These are phyloP conservation scores for Ilyonectria sp. DNA, from an alignment of 2,329 filamentous ascomycete species.

Conservation along the genomic window DNA sequence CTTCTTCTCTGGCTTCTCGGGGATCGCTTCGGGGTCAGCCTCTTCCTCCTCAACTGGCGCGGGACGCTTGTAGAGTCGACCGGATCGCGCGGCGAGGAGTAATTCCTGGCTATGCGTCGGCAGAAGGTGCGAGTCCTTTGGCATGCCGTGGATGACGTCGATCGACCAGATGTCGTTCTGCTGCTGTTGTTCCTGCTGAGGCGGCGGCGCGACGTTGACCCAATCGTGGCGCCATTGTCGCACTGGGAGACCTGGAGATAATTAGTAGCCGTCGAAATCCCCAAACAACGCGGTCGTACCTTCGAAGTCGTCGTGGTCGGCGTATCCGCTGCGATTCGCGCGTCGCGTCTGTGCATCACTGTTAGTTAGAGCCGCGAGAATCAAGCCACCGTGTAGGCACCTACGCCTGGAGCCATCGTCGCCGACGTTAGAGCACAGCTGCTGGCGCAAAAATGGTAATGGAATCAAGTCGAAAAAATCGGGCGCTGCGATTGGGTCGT, in stretches of 20 bases:
- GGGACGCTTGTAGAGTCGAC: constrained; percentile 81
- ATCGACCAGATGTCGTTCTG: constrained; percentile 79
- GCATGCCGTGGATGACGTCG: constrained; percentile 86
- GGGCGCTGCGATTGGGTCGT: constrained; percentile 22
- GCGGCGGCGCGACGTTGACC: constrained; percentile 77
- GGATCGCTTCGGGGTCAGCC: constrained; percentile 62
- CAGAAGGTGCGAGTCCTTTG: constrained; percentile 85
- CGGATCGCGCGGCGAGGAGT: constrained; percentile 84
- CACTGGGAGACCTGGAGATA: constrained; percentile 81
- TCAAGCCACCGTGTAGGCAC: constrained; percentile 44
- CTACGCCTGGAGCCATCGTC: constrained; percentile 58
- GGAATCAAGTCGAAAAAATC: constrained; percentile 3
- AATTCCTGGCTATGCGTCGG: constrained; percentile 86
- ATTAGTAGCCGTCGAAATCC: constrained; percentile 38
- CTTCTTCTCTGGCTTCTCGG: constrained; percentile 72
- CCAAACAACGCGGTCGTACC: constrained; percentile 53
- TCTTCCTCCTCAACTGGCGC: constrained; percentile 74
- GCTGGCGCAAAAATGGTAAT: constrained; percentile 10
- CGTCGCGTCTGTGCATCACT: constrained; percentile 65
- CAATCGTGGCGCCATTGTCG: constrained; percentile 88
- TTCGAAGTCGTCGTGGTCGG: constrained; percentile 75
- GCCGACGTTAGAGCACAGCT: constrained; percentile 13
- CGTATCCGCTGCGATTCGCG: constrained; percentile 69
- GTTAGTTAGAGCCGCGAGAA: constrained; percentile 35
- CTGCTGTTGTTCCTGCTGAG: constrained; percentile 73